Percentiles rank a stretch among this genome's conserved stretches.
Conservation (phyloP, 306 rosid species). For the Fragaria ananassa region DNA sequence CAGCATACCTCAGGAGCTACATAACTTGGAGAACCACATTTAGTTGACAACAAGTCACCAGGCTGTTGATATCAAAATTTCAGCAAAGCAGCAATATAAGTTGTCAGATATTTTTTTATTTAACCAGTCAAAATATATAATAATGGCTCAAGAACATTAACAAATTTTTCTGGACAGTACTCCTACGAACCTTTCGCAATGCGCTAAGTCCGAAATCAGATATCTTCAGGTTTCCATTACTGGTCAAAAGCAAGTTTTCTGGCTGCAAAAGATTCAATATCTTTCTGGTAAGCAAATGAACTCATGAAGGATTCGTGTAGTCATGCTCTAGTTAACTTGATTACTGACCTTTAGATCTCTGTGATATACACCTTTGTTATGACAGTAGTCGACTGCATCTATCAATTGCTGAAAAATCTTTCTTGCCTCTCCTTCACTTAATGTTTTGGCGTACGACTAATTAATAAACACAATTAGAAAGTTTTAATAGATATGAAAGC, state of each 20-base stretch:
- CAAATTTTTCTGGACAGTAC: conserved; percentile 1
- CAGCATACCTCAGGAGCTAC: conserved; percentile 80
- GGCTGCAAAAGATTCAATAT: conserved; percentile 40
- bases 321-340: neutral
- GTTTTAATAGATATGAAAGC: neutral
- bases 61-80: conserved; percentile 43
- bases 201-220: conserved; percentile 84
- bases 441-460: conserved; percentile 43
- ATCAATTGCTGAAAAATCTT: conserved; percentile 76
- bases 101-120: neutral
- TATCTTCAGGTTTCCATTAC: conserved; percentile 63
- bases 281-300: neutral
- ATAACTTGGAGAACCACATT: conserved; percentile 82
- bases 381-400: conserved; percentile 75
- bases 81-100: conserved; percentile 1
- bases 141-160: neutral
- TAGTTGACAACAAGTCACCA: conserved; percentile 50
- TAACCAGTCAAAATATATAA: neutral
- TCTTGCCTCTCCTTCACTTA: conserved; percentile 64
- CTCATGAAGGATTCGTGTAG: neutral
- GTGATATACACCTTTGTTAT: conserved; percentile 67
- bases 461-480: conserved; percentile 20
- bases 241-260: conserved; percentile 69
- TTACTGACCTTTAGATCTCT: conserved; percentile 71
- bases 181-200: conserved; percentile 49